Base-by-base conservation (phyloP, 805 yeast genomes). In the Kuraishia borneana region DNA sequence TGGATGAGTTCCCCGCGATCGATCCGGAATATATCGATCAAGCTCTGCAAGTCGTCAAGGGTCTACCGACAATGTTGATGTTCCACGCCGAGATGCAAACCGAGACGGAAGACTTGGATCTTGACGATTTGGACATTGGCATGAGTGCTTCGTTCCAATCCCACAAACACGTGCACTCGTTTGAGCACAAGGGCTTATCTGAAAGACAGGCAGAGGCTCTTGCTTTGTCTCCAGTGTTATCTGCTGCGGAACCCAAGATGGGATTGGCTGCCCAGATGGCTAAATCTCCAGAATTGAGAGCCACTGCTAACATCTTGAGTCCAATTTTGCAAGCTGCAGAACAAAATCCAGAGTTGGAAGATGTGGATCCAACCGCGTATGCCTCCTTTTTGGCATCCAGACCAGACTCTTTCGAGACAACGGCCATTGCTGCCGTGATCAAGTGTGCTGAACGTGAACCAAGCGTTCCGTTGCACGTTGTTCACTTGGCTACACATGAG, bases 61-160 rank as follows among this genome's bases (percentile, higher is more conserved):
- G 71, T 4, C 55, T 71, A 29, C 66, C 71, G 21, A 83, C 96
- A 0, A 54, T 85, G 50, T 60, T 87, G 42, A 76, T 89, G 84
- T 88, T 89, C 62, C 97, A 88, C 50, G 95, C 96, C 1, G 97
- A 88, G 54, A 73, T 84, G 79, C 83, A 76, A 49, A 76, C 75
- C 4, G 51, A 21, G 23, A 21, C 23, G 23, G 34, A 47, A 17
- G 41, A 52, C 2, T 38, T 42, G 16, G 56, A 57, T 16, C 46
- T 58, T 30, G 65, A 56, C 5, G 50, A 47, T 32, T 48, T 56
- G 22, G 57, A 53, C 34, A 45, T 61, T 28, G 65, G 62, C 9
- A 58, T 57, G 61, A 54, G 61, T 16, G 62, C 61, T 12, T 58
- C 63, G 3, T 61, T 56, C 44, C 60, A 55, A 38, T 45, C 42